Percentiles rank a stretch among this genome's conserved stretches.
phyloP scores from a whole-genome alignment of 2,329 filamentous ascomycete species.

The Dothideomycetes sp. region DNA sequence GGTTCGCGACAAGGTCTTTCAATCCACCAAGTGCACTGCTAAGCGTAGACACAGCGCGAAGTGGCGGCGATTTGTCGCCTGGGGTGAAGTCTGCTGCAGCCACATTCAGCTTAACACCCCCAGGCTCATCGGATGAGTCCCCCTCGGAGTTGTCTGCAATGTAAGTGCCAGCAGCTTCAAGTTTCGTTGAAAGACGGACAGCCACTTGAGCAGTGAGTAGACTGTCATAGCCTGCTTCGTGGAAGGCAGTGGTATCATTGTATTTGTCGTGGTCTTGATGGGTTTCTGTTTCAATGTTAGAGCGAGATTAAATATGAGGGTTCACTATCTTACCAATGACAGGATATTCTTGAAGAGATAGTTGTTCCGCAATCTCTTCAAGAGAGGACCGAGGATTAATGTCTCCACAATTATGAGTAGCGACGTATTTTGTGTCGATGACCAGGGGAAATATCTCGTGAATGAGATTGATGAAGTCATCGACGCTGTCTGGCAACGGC shows the following conservation, averaged over 20 bases:
- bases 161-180: slow-evolving; percentile 31
- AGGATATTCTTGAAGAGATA: slow-evolving; percentile 31
- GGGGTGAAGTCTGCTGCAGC: not conserved
- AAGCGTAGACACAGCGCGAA: not conserved
- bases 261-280: slow-evolving; percentile 30
- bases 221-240: slow-evolving; percentile 55
- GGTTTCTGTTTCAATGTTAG: slow-evolving; percentile 15
- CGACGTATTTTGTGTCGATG: slow-evolving; percentile 54
- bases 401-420: slow-evolving; percentile 44
- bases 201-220: slow-evolving; percentile 49
- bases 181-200: slow-evolving; percentile 42
- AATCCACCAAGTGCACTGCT: slow-evolving; percentile 3
- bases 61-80: not conserved
- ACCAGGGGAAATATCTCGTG: slow-evolving; percentile 45
- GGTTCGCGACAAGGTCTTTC: slow-evolving; percentile 2
- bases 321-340: slow-evolving; percentile 22
- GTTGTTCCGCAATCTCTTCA: slow-evolving; percentile 35
- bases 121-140: slow-evolving; percentile 9
- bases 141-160: slow-evolving; percentile 11
- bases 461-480: slow-evolving; percentile 41
- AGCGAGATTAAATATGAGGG: not conserved
- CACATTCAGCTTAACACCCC: slow-evolving; percentile 10
- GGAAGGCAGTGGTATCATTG: slow-evolving; percentile 28
- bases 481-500: slow-evolving; percentile 40
- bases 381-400: slow-evolving; percentile 38